phyloP scores from a whole-genome alignment of 2,329 filamentous ascomycete genomes.

The Pyrenochaeta sp. region DNA sequence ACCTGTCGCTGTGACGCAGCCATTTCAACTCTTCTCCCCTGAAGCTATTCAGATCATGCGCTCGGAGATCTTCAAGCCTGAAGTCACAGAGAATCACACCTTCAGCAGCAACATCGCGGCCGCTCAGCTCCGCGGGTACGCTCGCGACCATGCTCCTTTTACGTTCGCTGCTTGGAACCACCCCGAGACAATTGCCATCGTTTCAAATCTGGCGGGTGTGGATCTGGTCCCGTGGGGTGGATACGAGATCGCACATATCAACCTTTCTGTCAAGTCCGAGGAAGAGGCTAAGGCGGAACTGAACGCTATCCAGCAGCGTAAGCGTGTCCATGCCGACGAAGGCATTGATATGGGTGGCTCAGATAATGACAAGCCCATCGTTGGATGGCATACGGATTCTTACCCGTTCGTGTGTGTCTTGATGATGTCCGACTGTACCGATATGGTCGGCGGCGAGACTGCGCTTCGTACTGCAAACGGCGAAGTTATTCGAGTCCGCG shows the following conservation, averaged over 20 bases:
- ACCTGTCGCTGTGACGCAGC: conserved; percentile 69
- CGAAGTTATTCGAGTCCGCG: conserved; percentile 65
- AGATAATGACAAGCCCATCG: conserved; percentile 63
- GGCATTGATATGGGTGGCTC: conserved; percentile 53
- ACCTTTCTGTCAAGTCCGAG: conserved; percentile 61
- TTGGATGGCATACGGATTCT: conserved; percentile 71
- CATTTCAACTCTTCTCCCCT: conserved; percentile 69
- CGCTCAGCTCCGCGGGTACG: conserved; percentile 65
- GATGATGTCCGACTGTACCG: conserved; percentile 70
- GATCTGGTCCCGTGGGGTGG: conserved; percentile 66
- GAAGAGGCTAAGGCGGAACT: conserved; percentile 57
- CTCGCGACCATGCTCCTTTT: conserved; percentile 68
- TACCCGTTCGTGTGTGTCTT: conserved; percentile 75
- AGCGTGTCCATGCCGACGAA: conserved; percentile 51
- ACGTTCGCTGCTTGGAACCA: conserved; percentile 69
- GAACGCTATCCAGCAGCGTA: conserved; percentile 49
- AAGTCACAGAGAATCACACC: conserved; percentile 65
- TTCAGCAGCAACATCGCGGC: conserved; percentile 67
- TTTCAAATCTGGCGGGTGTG: conserved; percentile 66
- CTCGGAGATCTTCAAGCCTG: conserved; percentile 66
- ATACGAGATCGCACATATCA: conserved; percentile 67
- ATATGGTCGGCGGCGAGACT: conserved; percentile 72
- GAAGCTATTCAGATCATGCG: conserved; percentile 70
- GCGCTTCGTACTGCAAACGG: conserved; percentile 64
- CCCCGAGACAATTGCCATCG: conserved; percentile 61